Evolutionary conservation across 805 yeast genomes (phyloP), one percentile per base, ranked within the genome.

Genomic region (Candida patagonica): DNA sequence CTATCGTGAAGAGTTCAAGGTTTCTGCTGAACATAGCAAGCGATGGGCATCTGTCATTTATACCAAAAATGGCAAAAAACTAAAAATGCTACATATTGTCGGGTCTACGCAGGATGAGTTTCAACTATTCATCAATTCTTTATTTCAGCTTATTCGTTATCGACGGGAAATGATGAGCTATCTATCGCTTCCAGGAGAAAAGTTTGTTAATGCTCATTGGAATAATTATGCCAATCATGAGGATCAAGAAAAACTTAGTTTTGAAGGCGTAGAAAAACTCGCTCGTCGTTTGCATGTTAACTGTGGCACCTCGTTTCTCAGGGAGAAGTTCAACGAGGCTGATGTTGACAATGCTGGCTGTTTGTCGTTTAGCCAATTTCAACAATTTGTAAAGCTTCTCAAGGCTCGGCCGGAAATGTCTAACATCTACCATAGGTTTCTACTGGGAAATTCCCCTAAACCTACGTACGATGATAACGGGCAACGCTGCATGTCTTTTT

Each of bases 21-120:
- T 86, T 1, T 73, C 87, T 1, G 63, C 74, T 26, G 86, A 80
- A 37, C 73, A 70, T 40, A 75, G 76, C 32, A 64, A 67, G 9
- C 60, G 73, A 6, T 89, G 98, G 98, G 69, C 85, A 1, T 79
- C 95, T 0, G 72, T 89, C 24, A 74, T 86, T 9, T 89, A 85
- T 54, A 73, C 68, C 42, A 71, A 74, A 46, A 66, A 73, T 5
- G 76, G 71, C 40, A 67, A 71, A 2, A 83, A 80, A 54, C 63
- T 85, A 33, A 83, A 85, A 51, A 82, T 88, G 0, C 58, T 92
- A 39, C 96, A 89, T 60, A 60, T 87, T 12, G 75, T 88, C 6
- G 87, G 94, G 1, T 58, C 70, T 0, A 62, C 68, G 6, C 62
- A 61, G 35, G 59, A 58, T 20, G 79, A 75, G 30, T 75, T 71